Percentiles rank a stretch among this genome's conserved stretches.
These are phyloP conservation scores for Ophiostoma sp. DNA, from an alignment of 2,329 filamentous ascomycete genomes.

Conservation along the genomic window DNA sequence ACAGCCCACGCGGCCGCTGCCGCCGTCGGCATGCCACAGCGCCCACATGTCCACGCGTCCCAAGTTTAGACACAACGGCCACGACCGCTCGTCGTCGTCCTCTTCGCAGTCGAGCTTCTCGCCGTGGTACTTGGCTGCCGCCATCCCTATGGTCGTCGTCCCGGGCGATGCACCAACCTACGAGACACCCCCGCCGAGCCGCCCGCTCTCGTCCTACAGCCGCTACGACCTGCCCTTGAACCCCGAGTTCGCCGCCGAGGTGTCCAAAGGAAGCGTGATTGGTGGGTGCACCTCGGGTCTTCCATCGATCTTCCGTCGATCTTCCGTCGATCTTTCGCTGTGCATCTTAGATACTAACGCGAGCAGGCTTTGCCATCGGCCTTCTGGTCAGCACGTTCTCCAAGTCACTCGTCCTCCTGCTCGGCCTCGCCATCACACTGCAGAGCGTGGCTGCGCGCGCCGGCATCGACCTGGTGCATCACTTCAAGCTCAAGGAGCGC, in stretches of 20 bases:
- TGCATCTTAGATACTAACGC: neutral
- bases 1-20: neutral
- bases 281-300: slow-evolving; percentile 35
- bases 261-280: slow-evolving; percentile 51
- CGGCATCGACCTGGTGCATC: slow-evolving; percentile 39
- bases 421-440: slow-evolving; percentile 58
- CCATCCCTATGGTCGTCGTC: slow-evolving; percentile 18
- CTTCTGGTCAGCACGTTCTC: slow-evolving; percentile 65
- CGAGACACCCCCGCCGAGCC: slow-evolving; percentile 2
- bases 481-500: slow-evolving; percentile 37
- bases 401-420: slow-evolving; percentile 60
- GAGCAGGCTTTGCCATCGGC: slow-evolving; percentile 55
- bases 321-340: neutral
- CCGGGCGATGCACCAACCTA: neutral
- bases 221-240: slow-evolving; percentile 25
- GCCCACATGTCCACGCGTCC: neutral
- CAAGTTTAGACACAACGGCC: slow-evolving; percentile 1
- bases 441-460: slow-evolving; percentile 38
- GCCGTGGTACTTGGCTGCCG: slow-evolving; percentile 21
- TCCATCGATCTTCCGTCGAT: too few species aligned
- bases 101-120: neutral
- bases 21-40: neutral
- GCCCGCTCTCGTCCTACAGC: slow-evolving; percentile 11
- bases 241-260: slow-evolving; percentile 41
- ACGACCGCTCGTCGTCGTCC: slow-evolving; percentile 13